Evolutionary conservation across 352 stramenopile genomes (phyloP), one percentile per base, ranked within the genome.

Genomic region (Pythium periplocum): DNA sequence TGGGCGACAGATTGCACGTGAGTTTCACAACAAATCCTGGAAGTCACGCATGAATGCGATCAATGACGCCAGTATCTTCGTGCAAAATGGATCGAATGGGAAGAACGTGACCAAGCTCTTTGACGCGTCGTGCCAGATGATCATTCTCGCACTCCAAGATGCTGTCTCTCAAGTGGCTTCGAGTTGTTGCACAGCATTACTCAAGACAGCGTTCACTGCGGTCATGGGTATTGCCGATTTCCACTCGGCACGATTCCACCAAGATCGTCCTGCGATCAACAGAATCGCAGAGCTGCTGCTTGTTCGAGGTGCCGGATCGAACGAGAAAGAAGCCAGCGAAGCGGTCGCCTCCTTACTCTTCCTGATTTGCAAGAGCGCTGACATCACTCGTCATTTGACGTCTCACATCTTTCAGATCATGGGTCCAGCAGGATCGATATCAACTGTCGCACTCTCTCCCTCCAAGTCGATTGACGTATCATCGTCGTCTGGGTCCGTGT

Each of bases 291-390:
- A 65, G 12, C 48, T 68, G 4, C 48, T 91, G 3, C 51, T 91
- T 30, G 55, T 56, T 0, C 69, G 83, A 34, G 83, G 75, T 4
- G 76, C 80, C 0, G 73, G 67, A 1, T 85, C 76, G 6, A 90
- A 90, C 50, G 76, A 93, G 51, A 90, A 88, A 66, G 83, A 93
- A 33, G 63, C 83, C 1, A 90, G 80, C 17, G 80, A 93, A 51
- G 80, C 80, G 0, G 77, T 91, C 1, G 70, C 77, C 1, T 87
- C 76, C 30, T 54, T 93, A 26, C 62, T 93, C 0, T 93, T 89
- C 41, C 62, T 93, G 44, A 86, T 90, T 40, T 91, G 78, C 65
- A 93, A 93, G 55, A 93, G 83, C 39, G 53, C 57, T 8, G 76
- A 91, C 11, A 73, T 89, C 41, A 90, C 80, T 10, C 60, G 62